Base-by-base conservation (phyloP, 2,329 filamentous ascomycete genomes). In the Sporothrix globosa region DNA sequence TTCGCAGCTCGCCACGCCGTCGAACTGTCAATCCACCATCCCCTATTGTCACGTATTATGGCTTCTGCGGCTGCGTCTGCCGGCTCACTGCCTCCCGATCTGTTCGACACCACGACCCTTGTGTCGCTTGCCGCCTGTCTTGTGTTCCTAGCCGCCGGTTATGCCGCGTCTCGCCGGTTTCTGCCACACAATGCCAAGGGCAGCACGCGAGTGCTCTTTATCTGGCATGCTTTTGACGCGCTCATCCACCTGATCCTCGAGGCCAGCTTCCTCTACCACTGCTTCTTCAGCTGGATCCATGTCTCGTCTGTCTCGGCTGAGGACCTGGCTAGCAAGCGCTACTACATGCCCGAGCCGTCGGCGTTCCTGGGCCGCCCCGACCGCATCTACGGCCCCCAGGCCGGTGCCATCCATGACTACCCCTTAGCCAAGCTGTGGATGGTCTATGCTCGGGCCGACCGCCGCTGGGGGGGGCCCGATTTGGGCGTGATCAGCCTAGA, bases 161-260 rank as follows among this genome's bases (percentile, higher is more conserved):
- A 87, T 77, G 74, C 74, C 30, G 75, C 83, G 27, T 88, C 87
- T 11, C 81, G 81, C 41, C 75, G 73, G 65, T 80, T 81, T 27
- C 81, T 87, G 27, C 78, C 90, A 4, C 77, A 83, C 0, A 81
- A 86, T 1, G 78, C 82, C 50, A 86, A 88, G 67, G 84, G 85
- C 70, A 92, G 92, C 73, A 85, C 86, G 70, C 92, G 93, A 73
- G 82, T 92, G 78, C 89, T 97, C 74, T 97, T 97, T 85, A 87
- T 96, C 81, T 97, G 95, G 95, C 94, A 97, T 82, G 86, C 92
- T 50, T 96, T 97, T 82, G 94, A 97, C 80, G 92, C 92, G 44
- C 86, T 97, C 56, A 95, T 94, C 77, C 96, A 99, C 83, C 88
- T 96, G 80, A 84, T 93, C 79, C 91, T 98, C 78, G 95, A 98